These are phyloP conservation scores for Oxytropis ochrocephala DNA, from an alignment of 306 rosid species.

Conservation along the genomic window DNA sequence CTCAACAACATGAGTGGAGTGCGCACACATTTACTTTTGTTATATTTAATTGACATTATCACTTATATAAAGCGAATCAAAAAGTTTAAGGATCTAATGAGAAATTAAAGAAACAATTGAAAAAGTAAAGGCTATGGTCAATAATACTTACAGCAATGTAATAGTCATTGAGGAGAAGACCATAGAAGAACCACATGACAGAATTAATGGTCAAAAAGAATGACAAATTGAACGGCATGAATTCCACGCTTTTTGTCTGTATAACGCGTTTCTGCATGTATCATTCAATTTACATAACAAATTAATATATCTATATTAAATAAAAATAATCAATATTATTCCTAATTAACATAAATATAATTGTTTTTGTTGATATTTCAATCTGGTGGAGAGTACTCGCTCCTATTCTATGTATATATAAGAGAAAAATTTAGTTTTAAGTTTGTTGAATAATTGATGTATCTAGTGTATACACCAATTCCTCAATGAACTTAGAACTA, in stretches of 20 bases:
- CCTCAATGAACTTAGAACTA: too few species aligned
- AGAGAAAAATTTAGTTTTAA: too few species aligned
- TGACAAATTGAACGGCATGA: slow-evolving; percentile 77
- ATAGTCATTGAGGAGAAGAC: slow-evolving; percentile 66
- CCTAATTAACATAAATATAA: too few species aligned
- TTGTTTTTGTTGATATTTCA: too few species aligned
- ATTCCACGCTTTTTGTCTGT: slow-evolving; percentile 71
- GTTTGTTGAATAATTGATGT: too few species aligned
- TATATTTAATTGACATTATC: not conserved
- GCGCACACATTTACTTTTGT: not conserved
- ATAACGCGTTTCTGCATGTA: slow-evolving; percentile 62
- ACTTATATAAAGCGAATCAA: not conserved
- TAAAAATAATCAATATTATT: too few species aligned
- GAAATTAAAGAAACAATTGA: not conserved
- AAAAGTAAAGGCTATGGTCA: too few species aligned
- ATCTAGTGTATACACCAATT: too few species aligned
- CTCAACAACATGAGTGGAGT: not conserved
- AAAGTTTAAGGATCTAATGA: too few species aligned
- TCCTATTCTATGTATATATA: too few species aligned
- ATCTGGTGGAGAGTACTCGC: too few species aligned
- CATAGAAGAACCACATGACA: slow-evolving; percentile 93
- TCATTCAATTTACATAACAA: not conserved
- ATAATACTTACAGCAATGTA: slow-evolving; percentile 86
- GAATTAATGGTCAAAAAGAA: slow-evolving; percentile 75
- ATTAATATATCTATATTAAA: too few species aligned